These are phyloP conservation scores for Xylaria scruposa DNA, from an alignment of 495 filamentous ascomycete genomes.

Conservation along the genomic window DNA sequence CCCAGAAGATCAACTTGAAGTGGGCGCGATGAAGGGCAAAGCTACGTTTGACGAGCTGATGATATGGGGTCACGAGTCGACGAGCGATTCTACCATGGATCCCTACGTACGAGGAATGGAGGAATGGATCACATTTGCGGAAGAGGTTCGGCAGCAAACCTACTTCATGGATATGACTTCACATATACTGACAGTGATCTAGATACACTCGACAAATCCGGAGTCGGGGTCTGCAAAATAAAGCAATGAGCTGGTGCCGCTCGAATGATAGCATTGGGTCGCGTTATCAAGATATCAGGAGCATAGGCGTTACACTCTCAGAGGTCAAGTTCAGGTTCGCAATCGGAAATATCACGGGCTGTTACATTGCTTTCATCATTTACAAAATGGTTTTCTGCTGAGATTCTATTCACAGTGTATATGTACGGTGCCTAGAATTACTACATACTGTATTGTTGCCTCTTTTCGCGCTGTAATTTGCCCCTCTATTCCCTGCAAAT, in stretches of 20 bases:
- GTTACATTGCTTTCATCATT: neutral
- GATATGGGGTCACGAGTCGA: constrained; percentile 80
- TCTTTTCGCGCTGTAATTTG: constrained; percentile 24
- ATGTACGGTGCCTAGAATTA: neutral
- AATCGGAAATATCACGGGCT: neutral
- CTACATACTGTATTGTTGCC: neutral
- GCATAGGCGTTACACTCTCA: neutral
- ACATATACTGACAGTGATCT: neutral
- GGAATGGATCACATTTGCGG: constrained; percentile 85
- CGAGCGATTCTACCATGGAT: constrained; percentile 57
- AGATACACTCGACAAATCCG: constrained; percentile 39
- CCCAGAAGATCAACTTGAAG: constrained; percentile 54
- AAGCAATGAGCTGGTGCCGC: neutral
- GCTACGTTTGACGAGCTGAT: constrained; percentile 78
- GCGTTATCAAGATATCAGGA: neutral
- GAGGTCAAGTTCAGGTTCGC: neutral
- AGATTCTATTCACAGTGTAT: neutral
- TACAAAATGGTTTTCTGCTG: neutral
- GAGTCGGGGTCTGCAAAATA: constrained; percentile 8
- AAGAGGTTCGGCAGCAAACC: constrained; percentile 47
- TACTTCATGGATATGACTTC: neutral
- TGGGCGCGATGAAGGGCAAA: constrained; percentile 65
- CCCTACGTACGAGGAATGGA: constrained; percentile 68
- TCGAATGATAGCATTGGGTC: neutral
- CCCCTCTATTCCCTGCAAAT: constrained; percentile 33